These are phyloP conservation scores for Tetrapyrgos nigripes DNA, from an alignment of 1,284 basidiomycete genomes.

Conservation along the genomic window DNA sequence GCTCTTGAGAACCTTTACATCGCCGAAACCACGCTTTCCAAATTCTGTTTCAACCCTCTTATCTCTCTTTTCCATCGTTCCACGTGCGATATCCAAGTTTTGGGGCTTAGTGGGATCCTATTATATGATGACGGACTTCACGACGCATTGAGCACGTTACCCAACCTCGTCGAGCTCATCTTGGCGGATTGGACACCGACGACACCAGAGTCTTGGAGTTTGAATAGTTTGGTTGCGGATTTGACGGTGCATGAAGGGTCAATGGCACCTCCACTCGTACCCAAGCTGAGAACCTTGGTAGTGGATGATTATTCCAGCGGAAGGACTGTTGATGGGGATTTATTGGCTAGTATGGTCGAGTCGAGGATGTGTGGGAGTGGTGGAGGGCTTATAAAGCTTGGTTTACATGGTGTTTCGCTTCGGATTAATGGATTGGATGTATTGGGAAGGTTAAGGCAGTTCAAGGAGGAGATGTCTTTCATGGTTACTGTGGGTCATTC, in stretches of 20 bases:
- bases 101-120: slow-evolving; percentile 6
- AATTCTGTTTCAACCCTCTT: slow-evolving; percentile 1
- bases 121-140: background rate
- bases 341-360: background rate
- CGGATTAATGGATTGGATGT: background rate
- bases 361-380: background rate
- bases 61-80: background rate
- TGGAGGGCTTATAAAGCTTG: background rate
- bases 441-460: background rate
- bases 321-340: background rate
- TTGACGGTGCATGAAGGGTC: background rate
- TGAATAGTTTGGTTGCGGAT: background rate
- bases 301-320: background rate
- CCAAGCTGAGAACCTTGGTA: background rate
- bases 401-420: background rate
- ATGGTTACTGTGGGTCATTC: background rate
- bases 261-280: no score
- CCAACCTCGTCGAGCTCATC: background rate
- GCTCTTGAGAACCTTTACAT: background rate
- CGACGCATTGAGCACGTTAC: background rate
- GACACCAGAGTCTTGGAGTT: background rate
- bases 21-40: background rate
- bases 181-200: background rate
- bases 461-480: background rate
- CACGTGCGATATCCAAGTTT: background rate